These are phyloP conservation scores for Tolypocladium tundrense DNA, from an alignment of 2,329 filamentous ascomycete genomes.

Conservation along the genomic window DNA sequence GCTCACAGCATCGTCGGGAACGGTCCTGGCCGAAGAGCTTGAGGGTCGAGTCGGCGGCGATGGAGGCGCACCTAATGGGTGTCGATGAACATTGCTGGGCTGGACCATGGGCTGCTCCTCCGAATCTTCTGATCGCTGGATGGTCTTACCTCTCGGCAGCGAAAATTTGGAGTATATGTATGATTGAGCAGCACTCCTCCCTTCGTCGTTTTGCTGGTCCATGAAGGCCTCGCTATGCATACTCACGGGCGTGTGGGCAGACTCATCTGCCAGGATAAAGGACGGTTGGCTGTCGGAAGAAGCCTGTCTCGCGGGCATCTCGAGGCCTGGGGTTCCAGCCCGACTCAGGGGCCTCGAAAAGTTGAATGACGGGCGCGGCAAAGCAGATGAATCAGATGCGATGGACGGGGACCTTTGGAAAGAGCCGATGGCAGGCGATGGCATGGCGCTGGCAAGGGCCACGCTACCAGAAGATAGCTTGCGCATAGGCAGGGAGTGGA, in stretches of 20 bases:
- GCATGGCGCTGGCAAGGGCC: slow-evolving; percentile 29
- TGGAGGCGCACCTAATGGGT: slow-evolving; percentile 40
- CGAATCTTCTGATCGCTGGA: slow-evolving; percentile 58
- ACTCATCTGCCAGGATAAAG: slow-evolving; percentile 53
- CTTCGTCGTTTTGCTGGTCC: slow-evolving; percentile 37
- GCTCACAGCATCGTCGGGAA: slow-evolving; percentile 26
- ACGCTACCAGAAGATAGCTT: slow-evolving; percentile 67
- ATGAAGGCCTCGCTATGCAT: slow-evolving; percentile 61
- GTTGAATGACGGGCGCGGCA: slow-evolving; percentile 74
- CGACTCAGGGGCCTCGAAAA: slow-evolving; percentile 86
- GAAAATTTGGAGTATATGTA: slow-evolving; percentile 82
- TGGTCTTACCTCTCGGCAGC: slow-evolving; percentile 69
- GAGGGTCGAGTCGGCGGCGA: slow-evolving; percentile 52
- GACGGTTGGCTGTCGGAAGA: slow-evolving; percentile 60
- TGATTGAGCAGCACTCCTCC: slow-evolving; percentile 48
- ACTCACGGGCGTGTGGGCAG: slow-evolving; percentile 59
- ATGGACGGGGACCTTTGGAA: slow-evolving; percentile 74
- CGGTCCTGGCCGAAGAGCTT: slow-evolving; percentile 36
- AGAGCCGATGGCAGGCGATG: slow-evolving; percentile 50
- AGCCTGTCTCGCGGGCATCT: slow-evolving; percentile 50
- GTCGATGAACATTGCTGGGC: slow-evolving; percentile 31
- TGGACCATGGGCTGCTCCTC: slow-evolving; percentile 45
- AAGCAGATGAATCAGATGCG: slow-evolving; percentile 66
- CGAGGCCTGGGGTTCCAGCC: slow-evolving; percentile 48
- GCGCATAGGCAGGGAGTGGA: slow-evolving; percentile 57